Conservation (phyloP, 257 asterid genomes). For the Osmanthus fragrans region DNA sequence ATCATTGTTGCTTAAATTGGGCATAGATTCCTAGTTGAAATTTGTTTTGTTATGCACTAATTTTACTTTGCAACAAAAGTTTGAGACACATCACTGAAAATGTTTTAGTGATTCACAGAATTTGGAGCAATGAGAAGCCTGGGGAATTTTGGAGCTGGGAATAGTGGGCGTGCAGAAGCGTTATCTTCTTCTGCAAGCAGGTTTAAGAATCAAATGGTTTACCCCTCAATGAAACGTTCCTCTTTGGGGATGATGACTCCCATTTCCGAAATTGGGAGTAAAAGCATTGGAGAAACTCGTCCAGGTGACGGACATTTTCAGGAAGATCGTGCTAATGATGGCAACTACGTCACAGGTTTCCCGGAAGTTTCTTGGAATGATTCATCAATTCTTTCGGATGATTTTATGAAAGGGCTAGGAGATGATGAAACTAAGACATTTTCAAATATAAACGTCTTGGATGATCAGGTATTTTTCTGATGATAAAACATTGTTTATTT, state of each 20-base stretch:
- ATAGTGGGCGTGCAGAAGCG: conserved; percentile 36
- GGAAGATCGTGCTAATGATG: conserved; percentile 28
- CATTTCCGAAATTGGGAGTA: conserved; percentile 43
- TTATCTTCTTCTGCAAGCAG: conserved; percentile 47
- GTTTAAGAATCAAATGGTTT: conserved; percentile 37
- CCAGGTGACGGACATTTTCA: conserved; percentile 14
- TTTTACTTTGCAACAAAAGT: not conserved
- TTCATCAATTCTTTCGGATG: conserved; percentile 34
- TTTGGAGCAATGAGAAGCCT: conserved; percentile 51
- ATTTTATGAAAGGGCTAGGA: conserved; percentile 32
- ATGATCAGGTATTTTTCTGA: conserved; percentile 29
- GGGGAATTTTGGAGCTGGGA: conserved; percentile 48
- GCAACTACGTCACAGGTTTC: conserved; percentile 38
- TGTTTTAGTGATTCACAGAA: conserved; percentile 51
- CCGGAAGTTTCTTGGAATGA: conserved; percentile 59
- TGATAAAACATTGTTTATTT: not conserved
- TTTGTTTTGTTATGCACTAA: not conserved
- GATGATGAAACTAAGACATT: conserved; percentile 25
- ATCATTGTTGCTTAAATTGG: not conserved
- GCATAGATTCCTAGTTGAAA: not conserved
- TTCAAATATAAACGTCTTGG: conserved; percentile 10
- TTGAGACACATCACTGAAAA: conserved; percentile 23
- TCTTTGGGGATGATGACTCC: conserved; percentile 45
- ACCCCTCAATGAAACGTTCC: conserved; percentile 32
- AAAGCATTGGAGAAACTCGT: conserved; percentile 28